These are phyloP conservation scores for Verticillium albo-atrum DNA, from an alignment of 2,329 filamentous ascomycete species.

Conservation along the genomic window DNA sequence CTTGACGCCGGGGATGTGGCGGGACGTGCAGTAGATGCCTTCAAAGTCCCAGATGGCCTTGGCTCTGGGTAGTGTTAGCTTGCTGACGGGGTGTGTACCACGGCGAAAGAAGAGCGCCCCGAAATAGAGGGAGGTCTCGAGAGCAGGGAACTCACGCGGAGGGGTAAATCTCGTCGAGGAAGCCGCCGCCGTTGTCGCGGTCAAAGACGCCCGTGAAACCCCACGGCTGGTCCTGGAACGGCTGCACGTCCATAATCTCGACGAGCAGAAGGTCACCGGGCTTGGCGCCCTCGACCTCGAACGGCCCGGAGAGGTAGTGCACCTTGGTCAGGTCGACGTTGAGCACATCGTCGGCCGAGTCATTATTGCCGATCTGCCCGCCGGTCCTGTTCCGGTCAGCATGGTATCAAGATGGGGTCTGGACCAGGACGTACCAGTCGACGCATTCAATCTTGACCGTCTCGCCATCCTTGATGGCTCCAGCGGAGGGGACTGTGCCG, in stretches of 20 bases:
- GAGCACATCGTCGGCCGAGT: conserved; percentile 82
- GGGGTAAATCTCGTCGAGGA: conserved; percentile 83
- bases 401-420: not conserved
- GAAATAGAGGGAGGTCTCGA: too few species aligned
- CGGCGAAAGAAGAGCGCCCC: too few species aligned
- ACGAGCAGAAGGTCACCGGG: conserved; percentile 82
- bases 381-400: conserved; percentile 44
- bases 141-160: conserved; percentile 61
- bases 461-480: conserved; percentile 74
- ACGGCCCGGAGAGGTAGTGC: conserved; percentile 87
- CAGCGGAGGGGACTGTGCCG: conserved; percentile 63
- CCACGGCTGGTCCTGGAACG: conserved; percentile 81
- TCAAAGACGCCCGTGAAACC: conserved; percentile 84
- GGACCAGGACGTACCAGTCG: conserved; percentile 55
- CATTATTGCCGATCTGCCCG: conserved; percentile 84
- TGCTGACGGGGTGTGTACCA: too few species aligned
- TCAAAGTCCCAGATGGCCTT: conserved; percentile 59
- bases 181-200: conserved; percentile 79
- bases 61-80: conserved; percentile 22
- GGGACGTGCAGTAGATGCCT: conserved; percentile 67
- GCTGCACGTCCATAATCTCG: conserved; percentile 91
- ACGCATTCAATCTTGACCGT: conserved; percentile 92
- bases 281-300: conserved; percentile 78
- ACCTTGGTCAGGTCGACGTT: conserved; percentile 80
- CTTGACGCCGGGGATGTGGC: conserved; percentile 82